These are phyloP conservation scores for Murraya paniculata DNA, from an alignment of 345 rosid species.

Conservation along the genomic window DNA sequence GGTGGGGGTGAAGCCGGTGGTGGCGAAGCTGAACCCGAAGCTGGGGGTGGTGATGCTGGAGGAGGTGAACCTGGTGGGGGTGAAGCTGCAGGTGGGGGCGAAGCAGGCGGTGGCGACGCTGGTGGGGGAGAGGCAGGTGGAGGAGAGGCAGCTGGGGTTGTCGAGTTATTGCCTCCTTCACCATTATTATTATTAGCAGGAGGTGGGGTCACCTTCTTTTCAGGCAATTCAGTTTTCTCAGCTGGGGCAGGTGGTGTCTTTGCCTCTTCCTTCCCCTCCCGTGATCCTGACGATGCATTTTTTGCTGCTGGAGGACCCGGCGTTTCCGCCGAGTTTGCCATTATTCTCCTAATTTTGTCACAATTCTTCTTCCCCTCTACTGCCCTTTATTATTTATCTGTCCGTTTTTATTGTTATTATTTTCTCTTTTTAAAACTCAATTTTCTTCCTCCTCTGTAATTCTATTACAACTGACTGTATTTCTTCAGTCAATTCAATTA, in stretches of 20 bases:
- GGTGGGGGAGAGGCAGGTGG: constrained; percentile 20
- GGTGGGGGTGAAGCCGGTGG: constrained; percentile 18
- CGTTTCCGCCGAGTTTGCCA: constrained; percentile 43
- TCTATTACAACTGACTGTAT: neutral
- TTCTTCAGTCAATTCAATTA: neutral
- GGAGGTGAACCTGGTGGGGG: constrained; percentile 25
- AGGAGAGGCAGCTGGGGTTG: constrained; percentile 14
- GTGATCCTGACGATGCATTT: neutral
- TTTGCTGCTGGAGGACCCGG: constrained; percentile 29
- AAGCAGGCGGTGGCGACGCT: constrained; percentile 19
- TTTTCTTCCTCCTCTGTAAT: neutral
- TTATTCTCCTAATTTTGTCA: constrained; percentile 6
- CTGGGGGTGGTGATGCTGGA: constrained; percentile 14
- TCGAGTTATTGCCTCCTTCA: neutral
- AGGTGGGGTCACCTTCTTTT: constrained; percentile 16
- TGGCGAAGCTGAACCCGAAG: constrained; percentile 1
- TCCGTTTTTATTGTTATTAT: neutral
- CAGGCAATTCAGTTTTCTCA: constrained; percentile 27
- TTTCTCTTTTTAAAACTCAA: neutral
- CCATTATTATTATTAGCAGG: neutral
- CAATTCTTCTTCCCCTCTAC: neutral
- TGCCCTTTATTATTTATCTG: neutral
- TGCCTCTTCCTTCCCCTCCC: neutral
- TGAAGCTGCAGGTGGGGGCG: constrained; percentile 19
- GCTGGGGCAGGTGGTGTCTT: constrained; percentile 16